Conservation (phyloP, 345 rosid species). For the Pugionium cornutum region DNA sequence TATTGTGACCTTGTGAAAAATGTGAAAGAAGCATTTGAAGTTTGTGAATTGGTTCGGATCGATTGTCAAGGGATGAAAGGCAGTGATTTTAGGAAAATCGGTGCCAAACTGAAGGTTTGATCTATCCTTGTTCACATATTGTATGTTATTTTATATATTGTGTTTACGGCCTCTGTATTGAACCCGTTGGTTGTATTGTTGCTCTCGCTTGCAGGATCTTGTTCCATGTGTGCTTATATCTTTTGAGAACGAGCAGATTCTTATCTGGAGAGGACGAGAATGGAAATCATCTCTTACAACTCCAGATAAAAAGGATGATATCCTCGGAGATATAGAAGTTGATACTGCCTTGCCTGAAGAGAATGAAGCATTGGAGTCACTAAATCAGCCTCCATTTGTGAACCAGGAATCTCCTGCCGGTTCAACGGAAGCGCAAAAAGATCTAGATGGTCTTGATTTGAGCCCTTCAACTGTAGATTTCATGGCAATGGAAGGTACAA, state of each 20-base stretch:
- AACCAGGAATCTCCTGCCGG: slow-evolving; percentile 16
- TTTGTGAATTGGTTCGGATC: slow-evolving; percentile 80
- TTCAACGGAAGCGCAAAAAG: slow-evolving; percentile 32
- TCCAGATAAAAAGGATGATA: slow-evolving; percentile 38
- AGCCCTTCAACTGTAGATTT: slow-evolving; percentile 1
- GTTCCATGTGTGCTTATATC: slow-evolving; percentile 86
- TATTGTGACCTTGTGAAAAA: slow-evolving; percentile 62
- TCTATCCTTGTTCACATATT: slow-evolving; percentile 7
- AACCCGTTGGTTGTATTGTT: slow-evolving; percentile 5
- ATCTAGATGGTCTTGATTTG: slow-evolving; percentile 30
- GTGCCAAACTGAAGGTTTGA: slow-evolving; percentile 87
- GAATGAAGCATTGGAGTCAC: slow-evolving; percentile 28
- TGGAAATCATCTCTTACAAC: slow-evolving; percentile 59
- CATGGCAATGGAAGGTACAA: slow-evolving; percentile 7
- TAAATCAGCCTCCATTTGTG: slow-evolving; percentile 25
- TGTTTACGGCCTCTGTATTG: slow-evolving; percentile 5
- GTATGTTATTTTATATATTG: background rate
- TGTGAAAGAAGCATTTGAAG: slow-evolving; percentile 89
- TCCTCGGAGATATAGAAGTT: slow-evolving; percentile 28
- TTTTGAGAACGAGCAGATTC: slow-evolving; percentile 76
- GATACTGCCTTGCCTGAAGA: slow-evolving; percentile 41
- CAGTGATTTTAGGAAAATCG: slow-evolving; percentile 79
- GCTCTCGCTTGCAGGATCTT: slow-evolving; percentile 59
- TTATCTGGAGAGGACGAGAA: slow-evolving; percentile 80
- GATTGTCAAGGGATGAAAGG: slow-evolving; percentile 76